Evolutionary conservation across 495 filamentous ascomycete genomes (phyloP).

Genomic region (Immersiella caudata): DNA sequence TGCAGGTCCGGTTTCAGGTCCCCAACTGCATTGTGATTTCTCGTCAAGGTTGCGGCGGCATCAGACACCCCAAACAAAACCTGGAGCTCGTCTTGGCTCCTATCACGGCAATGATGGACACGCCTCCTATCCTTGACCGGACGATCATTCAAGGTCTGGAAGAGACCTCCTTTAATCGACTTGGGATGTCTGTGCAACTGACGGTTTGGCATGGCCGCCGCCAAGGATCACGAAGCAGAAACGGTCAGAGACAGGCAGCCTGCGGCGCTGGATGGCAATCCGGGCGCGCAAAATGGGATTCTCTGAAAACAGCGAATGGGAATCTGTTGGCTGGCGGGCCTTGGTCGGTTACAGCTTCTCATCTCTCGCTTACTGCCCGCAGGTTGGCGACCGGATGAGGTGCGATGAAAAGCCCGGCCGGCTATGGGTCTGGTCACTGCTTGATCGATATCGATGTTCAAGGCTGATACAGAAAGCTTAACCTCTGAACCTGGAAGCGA

Average conservation of each 20-base stretch:
- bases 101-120: neutral
- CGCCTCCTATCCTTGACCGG: neutral
- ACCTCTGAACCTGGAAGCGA: neutral
- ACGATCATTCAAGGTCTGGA: constrained; percentile 11
- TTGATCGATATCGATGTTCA: neutral
- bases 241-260: constrained; percentile 2
- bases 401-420: neutral
- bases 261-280: constrained; percentile 4
- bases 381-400: constrained; percentile 5
- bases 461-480: neutral
- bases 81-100: constrained; percentile 2
- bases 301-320: constrained; percentile 11
- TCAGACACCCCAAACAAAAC: constrained; percentile 1
- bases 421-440: neutral
- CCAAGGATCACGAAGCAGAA: constrained; percentile 5
- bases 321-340: neutral
- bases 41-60: neutral
- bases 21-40: neutral
- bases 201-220: constrained; percentile 3
- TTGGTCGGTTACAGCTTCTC: constrained; percentile 4
- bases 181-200: neutral
- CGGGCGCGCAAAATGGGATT: constrained; percentile 11
- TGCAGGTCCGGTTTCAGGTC: constrained; percentile 11
- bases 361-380: neutral
- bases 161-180: neutral